Evolutionary conservation across 176 grass and related monocot genomes (phyloP).

Genomic region (Lolium rigidum): DNA sequence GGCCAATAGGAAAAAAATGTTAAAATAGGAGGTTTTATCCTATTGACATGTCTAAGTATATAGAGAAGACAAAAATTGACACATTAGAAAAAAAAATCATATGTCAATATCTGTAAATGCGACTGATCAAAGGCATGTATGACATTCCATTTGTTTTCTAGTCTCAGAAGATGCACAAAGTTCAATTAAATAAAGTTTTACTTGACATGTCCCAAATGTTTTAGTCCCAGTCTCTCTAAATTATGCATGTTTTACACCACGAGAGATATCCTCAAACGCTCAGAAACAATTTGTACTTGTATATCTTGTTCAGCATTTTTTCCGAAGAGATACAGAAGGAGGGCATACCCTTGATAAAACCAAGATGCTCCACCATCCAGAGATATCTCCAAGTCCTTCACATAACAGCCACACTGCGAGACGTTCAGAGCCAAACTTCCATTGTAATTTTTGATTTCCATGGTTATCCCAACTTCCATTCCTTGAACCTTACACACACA

Average conservation of each 20-base stretch:
- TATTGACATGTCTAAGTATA: constrained; percentile 26
- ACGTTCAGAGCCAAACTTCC: constrained; percentile 72
- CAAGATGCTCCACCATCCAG: constrained; percentile 97
- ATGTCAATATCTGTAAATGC: constrained; percentile 23
- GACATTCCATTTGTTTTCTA: not conserved
- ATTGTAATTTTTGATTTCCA: constrained; percentile 76
- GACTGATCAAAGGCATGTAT: not conserved
- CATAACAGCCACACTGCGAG: constrained; percentile 71
- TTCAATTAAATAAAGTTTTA: constrained; percentile 6
- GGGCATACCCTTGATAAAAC: constrained; percentile 97
- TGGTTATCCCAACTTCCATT: constrained; percentile 89
- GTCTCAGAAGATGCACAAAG: not conserved
- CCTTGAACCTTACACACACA: constrained; percentile 83
- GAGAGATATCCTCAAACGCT: constrained; percentile 4
- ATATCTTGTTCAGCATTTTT: not conserved
- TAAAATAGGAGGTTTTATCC: not conserved
- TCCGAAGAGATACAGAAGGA: constrained; percentile 24
- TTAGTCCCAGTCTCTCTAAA: constrained; percentile 1
- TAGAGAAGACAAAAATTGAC: not conserved
- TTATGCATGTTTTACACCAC: not conserved
- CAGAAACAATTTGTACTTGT: not conserved
- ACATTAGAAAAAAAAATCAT: constrained; percentile 1
- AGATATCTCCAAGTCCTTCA: constrained; percentile 78
- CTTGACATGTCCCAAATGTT: not conserved
- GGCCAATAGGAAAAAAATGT: constrained; percentile 25